These are phyloP conservation scores for Micractinium sp. DNA, from an alignment of 139 green algal species.

Conservation along the genomic window DNA sequence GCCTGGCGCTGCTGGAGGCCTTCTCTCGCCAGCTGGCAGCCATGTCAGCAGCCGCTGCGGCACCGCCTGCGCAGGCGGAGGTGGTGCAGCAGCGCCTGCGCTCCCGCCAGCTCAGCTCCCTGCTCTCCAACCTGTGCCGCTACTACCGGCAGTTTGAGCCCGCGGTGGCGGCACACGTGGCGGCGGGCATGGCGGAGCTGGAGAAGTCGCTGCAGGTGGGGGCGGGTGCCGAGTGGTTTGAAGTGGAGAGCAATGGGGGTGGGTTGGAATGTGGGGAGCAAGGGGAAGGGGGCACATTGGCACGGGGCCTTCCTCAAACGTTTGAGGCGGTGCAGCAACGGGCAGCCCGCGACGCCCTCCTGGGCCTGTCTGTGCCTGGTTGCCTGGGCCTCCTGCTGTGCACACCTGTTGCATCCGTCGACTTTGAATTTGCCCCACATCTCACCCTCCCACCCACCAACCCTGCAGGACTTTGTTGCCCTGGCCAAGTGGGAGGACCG, in stretches of 20 bases:
- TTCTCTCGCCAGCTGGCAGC: slow-evolving; percentile 56
- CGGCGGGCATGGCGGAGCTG: slow-evolving; percentile 62
- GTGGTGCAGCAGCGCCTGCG: neutral
- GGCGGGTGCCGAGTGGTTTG: neutral
- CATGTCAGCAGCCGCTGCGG: slow-evolving; percentile 14
- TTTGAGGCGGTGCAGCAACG: too few relatives aligned
- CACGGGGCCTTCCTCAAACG: too few relatives aligned
- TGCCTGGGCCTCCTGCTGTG: too few relatives aligned
- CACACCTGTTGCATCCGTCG: too few relatives aligned
- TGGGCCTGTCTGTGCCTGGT: too few relatives aligned
- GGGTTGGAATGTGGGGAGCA: too few relatives aligned
- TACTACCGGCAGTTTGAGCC: slow-evolving; percentile 91
- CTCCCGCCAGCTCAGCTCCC: slow-evolving; percentile 32
- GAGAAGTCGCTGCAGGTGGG: slow-evolving; percentile 83
- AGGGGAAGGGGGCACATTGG: too few relatives aligned
- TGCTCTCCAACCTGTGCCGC: slow-evolving; percentile 74
- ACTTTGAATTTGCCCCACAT: too few relatives aligned
- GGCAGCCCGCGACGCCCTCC: too few relatives aligned
- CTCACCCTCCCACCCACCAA: too few relatives aligned
- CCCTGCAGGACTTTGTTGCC: slow-evolving; percentile 85
- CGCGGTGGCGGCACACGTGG: slow-evolving; percentile 62
- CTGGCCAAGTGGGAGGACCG: slow-evolving; percentile 98
- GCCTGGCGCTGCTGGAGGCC: slow-evolving; percentile 80
- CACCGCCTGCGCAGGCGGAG: neutral
- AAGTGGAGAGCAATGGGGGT: neutral